Percentiles rank a stretch among this genome's conserved stretches.
Conservation (phyloP, 352 stramenopile genomes). For the Pythium vanterpoolii region DNA sequence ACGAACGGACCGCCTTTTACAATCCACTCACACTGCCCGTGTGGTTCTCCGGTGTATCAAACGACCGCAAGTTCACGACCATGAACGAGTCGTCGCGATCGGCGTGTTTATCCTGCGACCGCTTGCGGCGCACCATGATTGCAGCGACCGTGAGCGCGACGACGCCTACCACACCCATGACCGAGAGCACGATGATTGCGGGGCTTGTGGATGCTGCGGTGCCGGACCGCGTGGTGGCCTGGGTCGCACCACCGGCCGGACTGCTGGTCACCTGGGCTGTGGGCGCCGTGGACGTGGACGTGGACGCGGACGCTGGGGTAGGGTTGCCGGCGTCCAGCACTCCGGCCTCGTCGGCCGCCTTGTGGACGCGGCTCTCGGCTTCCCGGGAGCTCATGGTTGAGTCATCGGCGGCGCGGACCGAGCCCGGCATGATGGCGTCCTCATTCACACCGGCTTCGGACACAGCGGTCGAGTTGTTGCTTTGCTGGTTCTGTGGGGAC, state of each 20-base stretch:
- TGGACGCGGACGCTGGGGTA: background rate
- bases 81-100: constrained; percentile 17
- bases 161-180: constrained; percentile 12
- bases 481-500: background rate
- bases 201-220: background rate
- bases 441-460: background rate
- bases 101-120: constrained; percentile 9
- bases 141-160: constrained; percentile 14
- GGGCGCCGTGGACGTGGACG: background rate
- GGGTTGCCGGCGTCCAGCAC: background rate
- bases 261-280: background rate
- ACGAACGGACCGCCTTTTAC: too few relatives aligned
- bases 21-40: too few relatives aligned
- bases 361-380: constrained; percentile 2
- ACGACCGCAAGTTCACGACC: constrained; percentile 19
- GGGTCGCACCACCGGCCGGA: background rate
- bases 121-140: constrained; percentile 16
- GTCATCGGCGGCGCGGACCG: constrained; percentile 3
- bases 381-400: constrained; percentile 8
- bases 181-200: constrained; percentile 8
- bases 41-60: constrained; percentile 11
- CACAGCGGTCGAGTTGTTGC: background rate
- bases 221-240: constrained; percentile 8
- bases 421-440: background rate
- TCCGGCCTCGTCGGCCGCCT: constrained; percentile 8